Evolutionary conservation across 345 rosid genomes (phyloP).

Genomic region (Toxicodendron radicans): DNA sequence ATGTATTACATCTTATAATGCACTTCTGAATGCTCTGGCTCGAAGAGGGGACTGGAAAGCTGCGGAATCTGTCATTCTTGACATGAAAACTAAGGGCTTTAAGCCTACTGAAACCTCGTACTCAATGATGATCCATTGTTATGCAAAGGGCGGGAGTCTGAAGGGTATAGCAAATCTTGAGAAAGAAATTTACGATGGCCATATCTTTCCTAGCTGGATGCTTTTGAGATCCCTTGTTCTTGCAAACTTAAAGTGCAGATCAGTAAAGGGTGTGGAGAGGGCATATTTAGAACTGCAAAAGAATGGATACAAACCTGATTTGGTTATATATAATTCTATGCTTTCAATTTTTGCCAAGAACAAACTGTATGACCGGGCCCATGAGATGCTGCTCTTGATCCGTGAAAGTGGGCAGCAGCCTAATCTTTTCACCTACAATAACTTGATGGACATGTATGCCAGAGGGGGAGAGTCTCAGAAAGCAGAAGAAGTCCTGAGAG

Average conservation of each 20-base stretch:
- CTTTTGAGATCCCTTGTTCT: conserved; percentile 79
- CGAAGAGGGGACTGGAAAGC: conserved; percentile 78
- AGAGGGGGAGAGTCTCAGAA: conserved; percentile 78
- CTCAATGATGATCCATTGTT: conserved; percentile 65
- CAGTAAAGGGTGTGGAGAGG: conserved; percentile 63
- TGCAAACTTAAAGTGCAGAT: conserved; percentile 67
- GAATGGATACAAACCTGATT: conserved; percentile 75
- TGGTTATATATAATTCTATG: conserved; percentile 80
- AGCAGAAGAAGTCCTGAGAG: conserved; percentile 77
- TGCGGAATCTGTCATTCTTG: conserved; percentile 63
- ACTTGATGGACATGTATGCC: conserved; percentile 91
- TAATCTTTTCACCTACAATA: conserved; percentile 82
- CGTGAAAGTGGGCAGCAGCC: conserved; percentile 62
- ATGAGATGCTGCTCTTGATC: conserved; percentile 54
- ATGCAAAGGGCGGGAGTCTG: conserved; percentile 72
- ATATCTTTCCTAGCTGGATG: conserved; percentile 90
- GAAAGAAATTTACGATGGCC: conserved; percentile 58
- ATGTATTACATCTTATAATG: conserved; percentile 75
- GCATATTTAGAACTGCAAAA: conserved; percentile 58
- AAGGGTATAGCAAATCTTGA: conserved; percentile 71
- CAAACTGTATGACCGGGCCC: conserved; percentile 57
- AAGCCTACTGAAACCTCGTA: conserved; percentile 79
- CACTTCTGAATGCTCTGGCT: conserved; percentile 81
- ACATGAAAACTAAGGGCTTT: conserved; percentile 81
- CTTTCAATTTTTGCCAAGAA: conserved; percentile 71